These are phyloP conservation scores for Thraustotheca clavata DNA, from an alignment of 352 stramenopile genomes.

Conservation along the genomic window DNA sequence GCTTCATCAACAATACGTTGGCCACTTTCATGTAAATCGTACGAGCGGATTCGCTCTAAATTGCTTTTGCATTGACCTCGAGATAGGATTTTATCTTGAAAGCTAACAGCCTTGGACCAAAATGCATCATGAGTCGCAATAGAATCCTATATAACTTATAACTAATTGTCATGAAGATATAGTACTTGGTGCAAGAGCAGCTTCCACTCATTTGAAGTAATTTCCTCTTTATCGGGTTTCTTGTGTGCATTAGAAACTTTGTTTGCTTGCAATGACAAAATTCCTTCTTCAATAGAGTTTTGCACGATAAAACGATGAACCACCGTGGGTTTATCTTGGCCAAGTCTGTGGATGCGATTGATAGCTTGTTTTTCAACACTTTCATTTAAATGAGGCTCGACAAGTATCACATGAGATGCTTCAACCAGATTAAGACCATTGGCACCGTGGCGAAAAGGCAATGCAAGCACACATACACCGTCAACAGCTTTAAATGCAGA, in stretches of 20 bases:
- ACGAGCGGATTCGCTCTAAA: conserved; percentile 1
- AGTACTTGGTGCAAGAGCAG: conserved; percentile 20
- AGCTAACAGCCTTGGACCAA: background rate
- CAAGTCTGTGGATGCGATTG: conserved; percentile 86
- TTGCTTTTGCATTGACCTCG: conserved; percentile 3
- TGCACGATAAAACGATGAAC: conserved; percentile 87
- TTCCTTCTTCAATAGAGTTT: conserved; percentile 84
- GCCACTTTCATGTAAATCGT: background rate
- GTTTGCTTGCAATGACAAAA: conserved; percentile 53
- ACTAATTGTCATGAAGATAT: background rate
- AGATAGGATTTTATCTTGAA: background rate
- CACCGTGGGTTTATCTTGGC: conserved; percentile 70
- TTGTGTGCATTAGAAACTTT: conserved; percentile 23
- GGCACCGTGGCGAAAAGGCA: conserved; percentile 82
- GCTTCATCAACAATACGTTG: background rate
- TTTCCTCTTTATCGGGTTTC: conserved; percentile 5
- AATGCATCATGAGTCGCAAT: background rate
- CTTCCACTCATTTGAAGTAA: conserved; percentile 18
- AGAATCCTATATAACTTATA: conserved; percentile 2
- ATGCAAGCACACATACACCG: conserved; percentile 48
- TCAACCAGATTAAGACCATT: conserved; percentile 91
- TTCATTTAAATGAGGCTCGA: conserved; percentile 85
- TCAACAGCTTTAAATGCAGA: conserved; percentile 43
- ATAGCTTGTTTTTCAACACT: conserved; percentile 84
- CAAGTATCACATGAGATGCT: conserved; percentile 85